Evolutionary conservation across 1,139 yeast genomes (phyloP).

Genomic region (Geotrichum restrictum): DNA sequence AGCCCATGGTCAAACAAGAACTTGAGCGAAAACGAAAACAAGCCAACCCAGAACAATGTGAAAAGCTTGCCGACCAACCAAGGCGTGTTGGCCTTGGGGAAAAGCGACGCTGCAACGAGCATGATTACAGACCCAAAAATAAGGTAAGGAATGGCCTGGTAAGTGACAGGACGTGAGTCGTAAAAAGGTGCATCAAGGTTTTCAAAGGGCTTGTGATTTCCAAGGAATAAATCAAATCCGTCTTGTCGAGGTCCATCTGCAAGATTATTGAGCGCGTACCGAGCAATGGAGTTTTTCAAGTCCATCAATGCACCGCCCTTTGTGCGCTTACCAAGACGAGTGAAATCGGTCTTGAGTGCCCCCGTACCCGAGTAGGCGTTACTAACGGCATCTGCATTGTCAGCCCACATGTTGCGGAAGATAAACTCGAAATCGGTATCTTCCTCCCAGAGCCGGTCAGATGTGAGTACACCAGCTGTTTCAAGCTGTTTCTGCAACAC

Average conservation of each 20-base stretch:
- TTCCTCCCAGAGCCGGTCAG: slow-evolving; percentile 34
- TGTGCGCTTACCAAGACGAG: slow-evolving; percentile 90
- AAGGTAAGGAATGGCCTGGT: slow-evolving; percentile 75
- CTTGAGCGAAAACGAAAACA: slow-evolving; percentile 44
- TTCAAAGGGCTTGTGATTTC: slow-evolving; percentile 66
- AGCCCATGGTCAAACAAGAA: slow-evolving; percentile 63
- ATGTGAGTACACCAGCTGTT: slow-evolving; percentile 41
- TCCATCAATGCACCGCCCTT: slow-evolving; percentile 78
- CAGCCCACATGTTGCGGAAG: slow-evolving; percentile 95
- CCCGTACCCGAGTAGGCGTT: slow-evolving; percentile 94
- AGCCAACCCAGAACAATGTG: slow-evolving; percentile 53
- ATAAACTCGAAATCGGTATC: slow-evolving; percentile 61
- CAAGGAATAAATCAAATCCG: slow-evolving; percentile 83
- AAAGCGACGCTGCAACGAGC: slow-evolving; percentile 60
- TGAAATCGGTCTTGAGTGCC: slow-evolving; percentile 93
- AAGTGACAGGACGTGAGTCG: slow-evolving; percentile 68
- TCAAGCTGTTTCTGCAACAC: slow-evolving; percentile 71
- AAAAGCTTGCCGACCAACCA: slow-evolving; percentile 58
- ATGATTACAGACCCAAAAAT: slow-evolving; percentile 69
- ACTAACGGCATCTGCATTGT: slow-evolving; percentile 93
- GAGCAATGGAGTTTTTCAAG: slow-evolving; percentile 72
- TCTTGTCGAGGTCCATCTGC: slow-evolving; percentile 93
- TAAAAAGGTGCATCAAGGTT: slow-evolving; percentile 63
- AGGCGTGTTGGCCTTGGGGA: slow-evolving; percentile 54
- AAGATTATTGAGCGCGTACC: slow-evolving; percentile 83